phyloP scores from a whole-genome alignment of 305 asterid species.

The Andrographis paniculata region DNA sequence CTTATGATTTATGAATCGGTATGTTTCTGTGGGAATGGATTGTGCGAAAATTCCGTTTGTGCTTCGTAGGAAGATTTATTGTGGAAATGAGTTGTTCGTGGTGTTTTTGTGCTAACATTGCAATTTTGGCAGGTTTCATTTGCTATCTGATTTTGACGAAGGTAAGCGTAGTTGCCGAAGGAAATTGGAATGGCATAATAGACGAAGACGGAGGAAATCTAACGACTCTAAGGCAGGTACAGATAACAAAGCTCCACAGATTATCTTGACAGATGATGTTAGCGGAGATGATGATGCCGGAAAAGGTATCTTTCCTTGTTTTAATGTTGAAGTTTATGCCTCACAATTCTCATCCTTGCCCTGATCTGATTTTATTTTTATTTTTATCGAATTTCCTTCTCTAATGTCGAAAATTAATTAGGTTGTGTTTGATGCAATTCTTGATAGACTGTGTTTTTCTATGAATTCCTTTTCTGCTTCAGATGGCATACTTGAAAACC shows the following conservation, averaged over 20 bases:
- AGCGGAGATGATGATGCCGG: constrained; percentile 47
- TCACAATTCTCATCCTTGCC: too few relatives aligned
- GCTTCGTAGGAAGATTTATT: too few relatives aligned
- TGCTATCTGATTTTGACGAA: constrained; percentile 77
- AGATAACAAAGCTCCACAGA: constrained; percentile 40
- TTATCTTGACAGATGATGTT: constrained; percentile 37
- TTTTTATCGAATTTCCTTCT: too few relatives aligned
- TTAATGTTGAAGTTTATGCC: background rate
- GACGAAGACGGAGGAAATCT: constrained; percentile 67
- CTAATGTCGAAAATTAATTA: too few relatives aligned
- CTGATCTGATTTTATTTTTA: too few relatives aligned
- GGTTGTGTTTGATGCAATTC: background rate
- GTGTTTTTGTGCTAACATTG: constrained; percentile 12
- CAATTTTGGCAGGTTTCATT: constrained; percentile 66
- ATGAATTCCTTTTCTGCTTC: constrained; percentile 21
- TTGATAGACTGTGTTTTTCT: constrained; percentile 10
- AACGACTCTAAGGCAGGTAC: constrained; percentile 37
- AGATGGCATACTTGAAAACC: constrained; percentile 31
- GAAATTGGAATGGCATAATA: constrained; percentile 79
- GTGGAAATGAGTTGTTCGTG: too few relatives aligned
- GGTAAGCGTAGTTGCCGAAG: constrained; percentile 94
- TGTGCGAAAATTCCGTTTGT: too few relatives aligned
- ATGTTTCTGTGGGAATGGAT: too few relatives aligned
- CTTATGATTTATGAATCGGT: background rate
- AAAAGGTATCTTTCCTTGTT: constrained; percentile 40